Conservation (phyloP, 306 rosid genomes). For the Medicago lupulina region DNA sequence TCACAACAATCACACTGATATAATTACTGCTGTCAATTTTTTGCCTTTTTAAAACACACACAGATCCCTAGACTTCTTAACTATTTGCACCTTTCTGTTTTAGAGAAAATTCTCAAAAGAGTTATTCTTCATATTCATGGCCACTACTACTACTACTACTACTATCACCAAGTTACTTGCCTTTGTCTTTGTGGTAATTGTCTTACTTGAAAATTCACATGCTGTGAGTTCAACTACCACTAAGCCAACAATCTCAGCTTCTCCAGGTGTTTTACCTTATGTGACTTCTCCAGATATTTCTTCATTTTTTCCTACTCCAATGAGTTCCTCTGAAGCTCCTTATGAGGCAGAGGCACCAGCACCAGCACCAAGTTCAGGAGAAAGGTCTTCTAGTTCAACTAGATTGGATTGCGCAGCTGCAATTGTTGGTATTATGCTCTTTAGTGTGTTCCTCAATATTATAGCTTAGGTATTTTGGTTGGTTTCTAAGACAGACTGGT, state of each 20-base stretch:
- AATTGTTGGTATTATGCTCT: constrained; percentile 42
- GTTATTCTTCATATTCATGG: constrained; percentile 44
- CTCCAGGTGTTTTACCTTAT: constrained; percentile 62
- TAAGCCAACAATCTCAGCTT: constrained; percentile 62
- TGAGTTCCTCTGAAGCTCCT: constrained; percentile 40
- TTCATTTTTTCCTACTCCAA: constrained; percentile 66
- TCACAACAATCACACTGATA: constrained; percentile 47
- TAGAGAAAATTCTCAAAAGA: constrained; percentile 22
- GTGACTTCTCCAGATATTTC: constrained; percentile 61
- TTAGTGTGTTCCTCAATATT: constrained; percentile 31
- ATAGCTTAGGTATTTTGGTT: background rate
- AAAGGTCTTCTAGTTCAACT: constrained; percentile 52
- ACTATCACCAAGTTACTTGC: constrained; percentile 38
- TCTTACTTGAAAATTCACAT: constrained; percentile 43
- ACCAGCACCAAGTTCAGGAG: constrained; percentile 60
- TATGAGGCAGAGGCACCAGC: constrained; percentile 43
- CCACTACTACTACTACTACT: constrained; percentile 33
- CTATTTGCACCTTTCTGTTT: constrained; percentile 30
- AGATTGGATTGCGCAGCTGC: constrained; percentile 38
- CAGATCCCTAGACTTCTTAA: constrained; percentile 2
- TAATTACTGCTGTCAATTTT: constrained; percentile 35
- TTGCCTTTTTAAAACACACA: background rate
- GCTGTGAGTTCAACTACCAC: constrained; percentile 40
- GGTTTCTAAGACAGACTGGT: background rate
- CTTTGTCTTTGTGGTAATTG: constrained; percentile 28